Percentiles rank a stretch among this genome's conserved stretches.
phyloP scores from a whole-genome alignment of 176 grass and related monocot species.

The Aegilops longissima region DNA sequence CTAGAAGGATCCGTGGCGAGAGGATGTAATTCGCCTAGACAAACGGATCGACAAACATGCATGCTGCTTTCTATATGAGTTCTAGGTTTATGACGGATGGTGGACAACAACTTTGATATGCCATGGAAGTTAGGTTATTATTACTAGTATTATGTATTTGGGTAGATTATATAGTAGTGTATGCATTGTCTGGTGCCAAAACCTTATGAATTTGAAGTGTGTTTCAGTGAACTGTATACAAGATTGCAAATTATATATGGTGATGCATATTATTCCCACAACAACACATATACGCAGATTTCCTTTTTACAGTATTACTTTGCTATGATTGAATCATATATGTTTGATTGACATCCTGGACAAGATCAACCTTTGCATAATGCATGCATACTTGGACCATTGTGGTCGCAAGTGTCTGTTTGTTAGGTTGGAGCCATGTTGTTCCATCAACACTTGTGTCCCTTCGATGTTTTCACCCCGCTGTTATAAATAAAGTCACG shows the following conservation, averaged over 20 bases:
- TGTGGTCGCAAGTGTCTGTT: no score
- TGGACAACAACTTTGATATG: neutral
- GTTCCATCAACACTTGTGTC: neutral
- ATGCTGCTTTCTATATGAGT: neutral
- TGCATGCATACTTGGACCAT: neutral
- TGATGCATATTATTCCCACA: neutral
- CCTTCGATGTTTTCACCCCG: no score
- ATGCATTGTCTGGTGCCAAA: no score
- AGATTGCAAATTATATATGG: neutral
- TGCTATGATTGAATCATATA: neutral
- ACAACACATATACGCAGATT: neutral
- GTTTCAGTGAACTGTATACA: neutral
- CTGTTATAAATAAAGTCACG: no score
- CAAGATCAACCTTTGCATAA: neutral
- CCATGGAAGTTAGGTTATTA: neutral
- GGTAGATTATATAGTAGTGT: no score
- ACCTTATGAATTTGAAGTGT: neutral
- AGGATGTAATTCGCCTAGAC: neutral
- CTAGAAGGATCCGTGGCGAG: constrained; percentile 28
- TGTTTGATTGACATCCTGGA: neutral
- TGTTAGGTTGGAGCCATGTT: neutral
- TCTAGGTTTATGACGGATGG: neutral
- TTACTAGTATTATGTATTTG: neutral
- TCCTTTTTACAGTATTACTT: neutral
- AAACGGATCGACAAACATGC: neutral